Percentiles rank a stretch among this genome's conserved stretches.
These are phyloP conservation scores for Penicillium sp. DNA, from an alignment of 2,329 filamentous ascomycete species.

Conservation along the genomic window DNA sequence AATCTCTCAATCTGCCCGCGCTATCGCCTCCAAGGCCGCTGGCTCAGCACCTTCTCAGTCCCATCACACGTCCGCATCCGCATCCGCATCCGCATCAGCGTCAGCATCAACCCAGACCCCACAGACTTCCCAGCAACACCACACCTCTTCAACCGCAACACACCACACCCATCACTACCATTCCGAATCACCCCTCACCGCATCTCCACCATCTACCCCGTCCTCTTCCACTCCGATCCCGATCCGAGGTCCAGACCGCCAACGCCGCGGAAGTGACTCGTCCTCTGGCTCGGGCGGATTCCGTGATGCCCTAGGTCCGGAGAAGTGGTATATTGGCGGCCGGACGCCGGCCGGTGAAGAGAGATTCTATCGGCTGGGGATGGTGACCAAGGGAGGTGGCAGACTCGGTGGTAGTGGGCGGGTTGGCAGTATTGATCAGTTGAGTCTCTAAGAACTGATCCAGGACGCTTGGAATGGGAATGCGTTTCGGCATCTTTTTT, in stretches of 20 bases:
- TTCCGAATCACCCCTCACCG: constrained; percentile 33
- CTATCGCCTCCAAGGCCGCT: constrained; percentile 48
- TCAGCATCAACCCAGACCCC: constrained; percentile 2
- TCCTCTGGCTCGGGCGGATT: constrained; percentile 49
- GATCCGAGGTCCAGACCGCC: constrained; percentile 38
- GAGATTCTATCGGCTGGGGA: constrained; percentile 48
- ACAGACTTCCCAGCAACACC: constrained; percentile 1
- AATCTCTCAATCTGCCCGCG: constrained; percentile 42
- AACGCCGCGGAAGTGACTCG: constrained; percentile 48
- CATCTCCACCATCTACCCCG: constrained; percentile 24
- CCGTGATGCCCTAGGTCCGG: constrained; percentile 45
- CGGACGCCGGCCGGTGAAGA: constrained; percentile 48
- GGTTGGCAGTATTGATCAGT: constrained; percentile 49
- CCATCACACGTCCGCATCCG: constrained; percentile 25
- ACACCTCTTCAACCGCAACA: constrained; percentile 17
- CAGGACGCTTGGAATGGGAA: background rate
- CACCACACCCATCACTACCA: constrained; percentile 40
- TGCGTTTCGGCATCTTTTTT: background rate
- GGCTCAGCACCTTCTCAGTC: constrained; percentile 11
- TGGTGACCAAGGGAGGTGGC: constrained; percentile 47
- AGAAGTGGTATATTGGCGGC: constrained; percentile 54
- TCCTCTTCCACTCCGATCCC: constrained; percentile 39
- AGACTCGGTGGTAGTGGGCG: constrained; percentile 41
- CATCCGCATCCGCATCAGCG: constrained; percentile 17
- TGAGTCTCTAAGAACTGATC: constrained; percentile 41